Percentiles rank a stretch among this genome's conserved stretches.
These are phyloP conservation scores for Monosporozyma siamensis DNA, from an alignment of 805 yeast genomes.

Conservation along the genomic window DNA sequence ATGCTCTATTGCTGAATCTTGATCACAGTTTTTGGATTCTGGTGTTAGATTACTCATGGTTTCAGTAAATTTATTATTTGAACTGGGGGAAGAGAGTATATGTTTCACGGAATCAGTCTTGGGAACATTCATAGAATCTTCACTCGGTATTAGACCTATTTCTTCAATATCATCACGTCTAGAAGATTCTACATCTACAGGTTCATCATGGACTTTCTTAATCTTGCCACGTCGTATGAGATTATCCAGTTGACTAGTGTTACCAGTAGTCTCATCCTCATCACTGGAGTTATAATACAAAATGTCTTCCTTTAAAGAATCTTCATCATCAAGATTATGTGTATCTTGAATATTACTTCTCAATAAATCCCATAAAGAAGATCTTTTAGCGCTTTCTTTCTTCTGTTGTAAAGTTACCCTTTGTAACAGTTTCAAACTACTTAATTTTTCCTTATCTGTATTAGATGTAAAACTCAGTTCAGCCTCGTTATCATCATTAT, in stretches of 20 bases:
- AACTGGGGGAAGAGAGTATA: too few species aligned
- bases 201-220: neutral
- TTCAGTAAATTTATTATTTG: too few species aligned
- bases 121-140: too few species aligned
- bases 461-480: slow-evolving; percentile 1
- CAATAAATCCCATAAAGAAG: neutral
- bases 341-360: neutral
- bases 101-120: too few species aligned
- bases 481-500: neutral
- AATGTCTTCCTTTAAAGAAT: neutral
- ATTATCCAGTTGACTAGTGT: too few species aligned
- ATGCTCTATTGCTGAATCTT: too few species aligned
- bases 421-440: slow-evolving; percentile 2
- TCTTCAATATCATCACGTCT: neutral
- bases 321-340: neutral
- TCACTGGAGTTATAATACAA: slow-evolving; percentile 2
- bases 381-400: neutral
- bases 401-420: neutral
- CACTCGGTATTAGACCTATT: neutral
- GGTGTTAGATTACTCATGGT: too few species aligned
- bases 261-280: neutral
- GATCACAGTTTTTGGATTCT: too few species aligned
- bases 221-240: neutral
- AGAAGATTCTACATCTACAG: neutral
- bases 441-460: slow-evolving; percentile 3